Evolutionary conservation across 768 basidiomycete species (phyloP).

Genomic region (Leccinum rimulosum): DNA sequence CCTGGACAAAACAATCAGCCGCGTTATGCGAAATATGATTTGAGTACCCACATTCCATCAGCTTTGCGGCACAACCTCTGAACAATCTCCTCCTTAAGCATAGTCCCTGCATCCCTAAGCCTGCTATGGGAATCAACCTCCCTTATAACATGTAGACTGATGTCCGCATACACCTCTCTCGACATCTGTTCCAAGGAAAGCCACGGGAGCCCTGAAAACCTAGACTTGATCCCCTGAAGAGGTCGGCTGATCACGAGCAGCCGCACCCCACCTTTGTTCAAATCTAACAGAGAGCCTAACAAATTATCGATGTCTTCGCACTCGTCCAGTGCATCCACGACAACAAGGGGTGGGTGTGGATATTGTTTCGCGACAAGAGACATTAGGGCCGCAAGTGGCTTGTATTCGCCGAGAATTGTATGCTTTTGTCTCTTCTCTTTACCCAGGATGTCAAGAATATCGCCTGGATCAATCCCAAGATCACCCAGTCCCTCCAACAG

Average conservation of each 20-base stretch:
- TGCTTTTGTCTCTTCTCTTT: neutral
- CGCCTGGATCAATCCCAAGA: neutral
- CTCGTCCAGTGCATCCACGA: conserved; percentile 20
- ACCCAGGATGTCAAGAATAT: neutral
- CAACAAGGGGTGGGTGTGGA: neutral
- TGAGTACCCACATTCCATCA: conserved; percentile 10
- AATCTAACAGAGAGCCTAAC: neutral
- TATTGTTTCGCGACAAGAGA: neutral
- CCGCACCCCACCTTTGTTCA: conserved; percentile 1
- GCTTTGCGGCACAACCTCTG: neutral
- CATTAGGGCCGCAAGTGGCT: neutral
- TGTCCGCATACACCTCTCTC: conserved; percentile 7
- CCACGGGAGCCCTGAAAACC: neutral
- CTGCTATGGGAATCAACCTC: conserved; percentile 7
- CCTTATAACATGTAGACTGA: conserved; percentile 2
- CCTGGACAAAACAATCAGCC: neutral
- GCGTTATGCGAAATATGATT: neutral
- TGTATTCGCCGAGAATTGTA: neutral
- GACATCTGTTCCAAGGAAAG: conserved; percentile 4
- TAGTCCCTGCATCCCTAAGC: neutral
- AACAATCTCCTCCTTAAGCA: conserved; percentile 7
- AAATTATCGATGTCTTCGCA: conserved; percentile 9
- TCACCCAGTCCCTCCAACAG: neutral
- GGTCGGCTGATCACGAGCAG: conserved; percentile 8
- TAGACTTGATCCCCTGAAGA: conserved; percentile 7